phyloP scores from a whole-genome alignment of 164 flowering plant genomes.

The Saururus chinensis region DNA sequence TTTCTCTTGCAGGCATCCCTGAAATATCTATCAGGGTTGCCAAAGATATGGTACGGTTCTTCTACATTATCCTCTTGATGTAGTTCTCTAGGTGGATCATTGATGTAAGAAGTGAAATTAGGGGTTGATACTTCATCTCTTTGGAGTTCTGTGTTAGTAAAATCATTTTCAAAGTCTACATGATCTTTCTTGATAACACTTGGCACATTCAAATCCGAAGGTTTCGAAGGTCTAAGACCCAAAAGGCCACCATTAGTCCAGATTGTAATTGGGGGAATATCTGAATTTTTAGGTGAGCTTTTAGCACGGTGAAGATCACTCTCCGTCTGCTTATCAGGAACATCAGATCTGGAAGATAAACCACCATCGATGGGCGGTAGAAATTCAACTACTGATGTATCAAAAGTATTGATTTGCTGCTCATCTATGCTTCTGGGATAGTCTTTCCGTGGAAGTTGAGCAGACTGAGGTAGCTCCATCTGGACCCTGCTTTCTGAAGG shows the following conservation, averaged over 20 bases:
- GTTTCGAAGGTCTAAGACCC: constrained; percentile 90
- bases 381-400: constrained; percentile 17
- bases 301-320: constrained; percentile 12
- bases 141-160: constrained; percentile 16
- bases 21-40: constrained; percentile 18
- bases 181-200: constrained; percentile 14
- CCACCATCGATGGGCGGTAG: constrained; percentile 2
- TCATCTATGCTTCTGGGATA: not conserved
- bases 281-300: constrained; percentile 24
- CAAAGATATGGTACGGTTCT: constrained; percentile 28
- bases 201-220: constrained; percentile 41
- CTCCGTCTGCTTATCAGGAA: constrained; percentile 5
- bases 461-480: constrained; percentile 18
- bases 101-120: constrained; percentile 10
- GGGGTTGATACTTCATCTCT: constrained; percentile 11
- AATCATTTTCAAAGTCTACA: constrained; percentile 7
- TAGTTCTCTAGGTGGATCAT: constrained; percentile 10
- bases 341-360: constrained; percentile 14
- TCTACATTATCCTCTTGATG: constrained; percentile 15
- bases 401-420: not conserved
- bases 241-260: constrained; percentile 94
- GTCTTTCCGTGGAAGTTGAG: not conserved
- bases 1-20: constrained; percentile 35
- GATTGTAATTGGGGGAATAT: constrained; percentile 25
- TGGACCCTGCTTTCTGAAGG: constrained; percentile 5